Conservation (phyloP, 805 yeast species). For the Spathaspora sp. region DNA sequence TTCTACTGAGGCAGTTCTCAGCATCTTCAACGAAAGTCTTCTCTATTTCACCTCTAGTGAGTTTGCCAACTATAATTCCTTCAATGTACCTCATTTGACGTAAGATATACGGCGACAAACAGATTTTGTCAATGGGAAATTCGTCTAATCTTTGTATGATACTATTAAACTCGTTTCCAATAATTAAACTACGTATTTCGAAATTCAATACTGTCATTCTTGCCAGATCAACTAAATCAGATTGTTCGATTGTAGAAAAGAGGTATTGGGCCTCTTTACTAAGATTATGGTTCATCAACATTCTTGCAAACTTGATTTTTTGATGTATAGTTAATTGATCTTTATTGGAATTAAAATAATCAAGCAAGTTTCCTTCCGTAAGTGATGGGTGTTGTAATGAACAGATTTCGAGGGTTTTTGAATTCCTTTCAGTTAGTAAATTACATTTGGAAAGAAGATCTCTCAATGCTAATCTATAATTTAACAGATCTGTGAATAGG, state of each 20-base stretch:
- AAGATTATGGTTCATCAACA: conserved; percentile 26
- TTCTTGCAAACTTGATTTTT: conserved; percentile 24
- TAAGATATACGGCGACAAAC: conserved; percentile 21
- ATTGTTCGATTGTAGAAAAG: conserved; percentile 16
- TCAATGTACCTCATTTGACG: conserved; percentile 31
- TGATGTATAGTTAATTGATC: conserved; percentile 20
- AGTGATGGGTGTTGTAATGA: conserved; percentile 17
- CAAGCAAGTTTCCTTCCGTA: conserved; percentile 13
- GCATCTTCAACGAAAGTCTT: conserved; percentile 2
- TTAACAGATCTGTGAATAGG: conserved; percentile 15
- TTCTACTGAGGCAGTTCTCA: conserved; percentile 8
- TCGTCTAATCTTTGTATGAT: conserved; percentile 17
- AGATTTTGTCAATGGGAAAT: conserved; percentile 29
- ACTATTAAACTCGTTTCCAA: conserved; percentile 14
- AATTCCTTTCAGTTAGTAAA: conserved; percentile 7
- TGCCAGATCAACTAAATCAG: conserved; percentile 24
- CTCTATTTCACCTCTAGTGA: not conserved
- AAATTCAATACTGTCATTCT: conserved; percentile 23
- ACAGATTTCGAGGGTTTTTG: conserved; percentile 6
- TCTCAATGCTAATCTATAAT: conserved; percentile 19
- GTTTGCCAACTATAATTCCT: conserved; percentile 6
- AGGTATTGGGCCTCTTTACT: conserved; percentile 19
- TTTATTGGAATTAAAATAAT: conserved; percentile 12
- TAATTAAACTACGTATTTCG: conserved; percentile 20
- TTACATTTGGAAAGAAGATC: conserved; percentile 17